A percentile compares a stretch with the other conserved stretches of the same genome.
Conservation (phyloP, 768 basidiomycete species). For the Mycena indigotica region DNA sequence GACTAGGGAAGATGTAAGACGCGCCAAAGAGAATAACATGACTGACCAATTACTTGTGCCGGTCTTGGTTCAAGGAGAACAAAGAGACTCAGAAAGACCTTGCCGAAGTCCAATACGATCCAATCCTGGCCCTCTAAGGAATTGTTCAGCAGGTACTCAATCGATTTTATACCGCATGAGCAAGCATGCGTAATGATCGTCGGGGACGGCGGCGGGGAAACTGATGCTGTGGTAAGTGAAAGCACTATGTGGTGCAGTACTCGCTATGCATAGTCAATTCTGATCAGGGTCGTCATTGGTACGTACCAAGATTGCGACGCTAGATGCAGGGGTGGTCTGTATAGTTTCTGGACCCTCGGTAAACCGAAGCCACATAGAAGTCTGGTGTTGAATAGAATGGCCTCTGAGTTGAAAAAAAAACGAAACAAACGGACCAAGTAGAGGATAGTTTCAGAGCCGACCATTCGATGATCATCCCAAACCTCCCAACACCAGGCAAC, state of each 20-base stretch:
- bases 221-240: conserved; percentile 21
- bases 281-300: not conserved
- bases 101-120: conserved; percentile 25
- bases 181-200: conserved; percentile 30
- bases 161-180: conserved; percentile 5
- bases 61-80: conserved; percentile 23
- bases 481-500: conserved; percentile 67
- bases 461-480: conserved; percentile 58
- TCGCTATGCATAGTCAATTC: conserved; percentile 23
- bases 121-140: conserved; percentile 16
- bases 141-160: not conserved
- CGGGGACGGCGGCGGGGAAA: conserved; percentile 12
- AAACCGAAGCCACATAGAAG: conserved; percentile 50
- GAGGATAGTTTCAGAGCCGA: conserved; percentile 51
- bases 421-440: conserved; percentile 51
- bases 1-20: conserved; percentile 24
- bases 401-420: not conserved
- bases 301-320: conserved; percentile 30
- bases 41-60: conserved; percentile 10
- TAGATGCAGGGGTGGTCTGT: conserved; percentile 11
- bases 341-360: conserved; percentile 1
- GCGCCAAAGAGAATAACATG: not conserved
- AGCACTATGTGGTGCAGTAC: conserved; percentile 27
- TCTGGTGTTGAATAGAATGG: conserved; percentile 36
- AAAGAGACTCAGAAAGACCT: conserved; percentile 33